Base-by-base conservation (phyloP, 2,329 filamentous ascomycete genomes). In the Lachnellula hyalina region DNA sequence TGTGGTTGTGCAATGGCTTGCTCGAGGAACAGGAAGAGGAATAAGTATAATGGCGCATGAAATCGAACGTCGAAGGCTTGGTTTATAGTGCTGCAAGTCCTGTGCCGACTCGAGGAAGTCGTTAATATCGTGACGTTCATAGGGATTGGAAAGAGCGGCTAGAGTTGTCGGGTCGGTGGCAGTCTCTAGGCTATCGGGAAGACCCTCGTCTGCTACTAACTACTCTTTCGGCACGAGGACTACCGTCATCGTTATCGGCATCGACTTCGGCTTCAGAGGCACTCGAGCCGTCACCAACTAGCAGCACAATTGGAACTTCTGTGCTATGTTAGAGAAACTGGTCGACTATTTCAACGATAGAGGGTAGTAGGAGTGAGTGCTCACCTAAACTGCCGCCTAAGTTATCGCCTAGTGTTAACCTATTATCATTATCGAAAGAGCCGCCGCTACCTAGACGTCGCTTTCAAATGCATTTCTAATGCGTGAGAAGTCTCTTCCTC, bases 111-210 rank as follows among this genome's bases (percentile, higher is more conserved):
- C 49, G 46, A 28, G 56, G 19, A 60, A 57, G 50, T 63, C 19
- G 61, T 63, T 45, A 57, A 63, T 60, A 57, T 60, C 52, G 53
- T 63, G 51, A 49, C 36, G 59, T 23, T 2, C 28, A 54, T 64
- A 45, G 50, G 49, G 47, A 59, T 35, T 60, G 28, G 15, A 34
- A 61, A 49, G 45, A 60, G 41, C 25, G n/a, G n/a, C n/a, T 35
- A n/a, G n/a, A n/a, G n/a, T n/a, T n/a, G n/a, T n/a, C n/a, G n/a
- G n/a, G n/a, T n/a, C n/a, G n/a, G n/a, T n/a, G n/a, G n/a, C n/a
- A n/a, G n/a, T 48, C 45, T 47, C 45, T 53, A 17, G 25, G 45
- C 25, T 54, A 48, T 51, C 34, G 36, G 49, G 47, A 54, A 52
- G 47, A n/a, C 36, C 35, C 8, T n/a, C 40, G 35, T 28, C 32